These are phyloP conservation scores for Camellia granthamiana DNA, from an alignment of 148 eudicot genomes.

Conservation along the genomic window DNA sequence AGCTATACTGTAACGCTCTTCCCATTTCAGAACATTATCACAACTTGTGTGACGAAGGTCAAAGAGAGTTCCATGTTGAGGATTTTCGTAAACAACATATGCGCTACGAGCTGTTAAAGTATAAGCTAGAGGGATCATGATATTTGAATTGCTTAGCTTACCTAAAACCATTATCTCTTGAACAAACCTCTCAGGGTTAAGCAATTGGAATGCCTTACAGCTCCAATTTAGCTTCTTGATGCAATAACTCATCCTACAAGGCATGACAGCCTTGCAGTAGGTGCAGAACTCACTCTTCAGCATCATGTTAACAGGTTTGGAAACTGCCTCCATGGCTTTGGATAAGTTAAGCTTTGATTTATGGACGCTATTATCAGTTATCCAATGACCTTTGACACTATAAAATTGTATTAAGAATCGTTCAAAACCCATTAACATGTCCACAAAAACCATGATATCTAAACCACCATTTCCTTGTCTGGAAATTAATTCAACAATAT, in stretches of 20 bases:
- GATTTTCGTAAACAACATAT: neutral
- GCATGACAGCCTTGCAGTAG: constrained; percentile 32
- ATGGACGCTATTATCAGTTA: neutral
- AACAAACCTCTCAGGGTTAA: neutral
- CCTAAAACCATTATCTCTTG: neutral
- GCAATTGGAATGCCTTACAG: neutral
- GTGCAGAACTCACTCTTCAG: constrained; percentile 57
- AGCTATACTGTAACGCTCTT: neutral
- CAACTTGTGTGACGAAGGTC: neutral
- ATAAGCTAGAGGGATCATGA: neutral
- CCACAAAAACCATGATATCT: neutral
- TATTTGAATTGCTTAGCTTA: neutral
- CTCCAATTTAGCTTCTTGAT: neutral
- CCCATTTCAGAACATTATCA: neutral
- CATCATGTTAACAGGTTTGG: constrained; percentile 36
- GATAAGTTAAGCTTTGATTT: constrained; percentile 48
- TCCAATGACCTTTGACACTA: neutral
- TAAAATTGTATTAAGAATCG: neutral
- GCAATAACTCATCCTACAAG: neutral
- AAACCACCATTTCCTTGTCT: too few species aligned
- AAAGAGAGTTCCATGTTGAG: neutral
- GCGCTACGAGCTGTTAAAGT: neutral
- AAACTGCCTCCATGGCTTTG: constrained; percentile 63
- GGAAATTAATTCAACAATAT: too few species aligned
- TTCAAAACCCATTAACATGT: neutral